phyloP scores from a whole-genome alignment of 495 filamentous ascomycete genomes.

The Tetracladium marchalianum region DNA sequence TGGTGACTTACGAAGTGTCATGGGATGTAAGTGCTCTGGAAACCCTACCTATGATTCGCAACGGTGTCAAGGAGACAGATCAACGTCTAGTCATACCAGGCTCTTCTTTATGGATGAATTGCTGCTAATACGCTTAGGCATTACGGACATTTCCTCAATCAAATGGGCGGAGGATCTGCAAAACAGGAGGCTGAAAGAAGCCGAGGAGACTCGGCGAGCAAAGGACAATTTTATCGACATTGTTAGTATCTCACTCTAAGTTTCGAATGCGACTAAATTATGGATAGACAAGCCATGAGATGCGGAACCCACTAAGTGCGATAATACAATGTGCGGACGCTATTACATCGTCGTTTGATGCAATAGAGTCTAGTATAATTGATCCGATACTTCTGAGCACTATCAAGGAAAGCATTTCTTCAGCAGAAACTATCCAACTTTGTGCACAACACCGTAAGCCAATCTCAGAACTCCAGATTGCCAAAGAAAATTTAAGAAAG shows the following conservation, averaged over 20 bases:
- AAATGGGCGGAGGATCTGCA: constrained; percentile 54
- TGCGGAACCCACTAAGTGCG: constrained; percentile 34
- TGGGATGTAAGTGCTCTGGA: neutral
- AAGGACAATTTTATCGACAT: constrained; percentile 86
- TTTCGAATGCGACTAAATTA: neutral
- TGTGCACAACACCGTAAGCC: constrained; percentile 77
- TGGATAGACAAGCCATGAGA: neutral
- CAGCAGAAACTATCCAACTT: constrained; percentile 70
- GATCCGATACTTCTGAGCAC: constrained; percentile 7
- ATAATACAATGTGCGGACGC: constrained; percentile 69
- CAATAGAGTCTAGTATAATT: neutral
- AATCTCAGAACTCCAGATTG: constrained; percentile 32
- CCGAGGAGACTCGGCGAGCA: constrained; percentile 54
- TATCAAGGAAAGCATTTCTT: constrained; percentile 52
- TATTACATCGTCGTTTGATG: constrained; percentile 4
- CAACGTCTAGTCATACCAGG: too few relatives aligned
- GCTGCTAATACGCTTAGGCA: constrained; percentile 17
- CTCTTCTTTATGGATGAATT: neutral
- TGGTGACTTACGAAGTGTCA: neutral
- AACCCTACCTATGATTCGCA: too few relatives aligned
- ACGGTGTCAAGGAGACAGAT: too few relatives aligned
- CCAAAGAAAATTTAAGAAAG: neutral
- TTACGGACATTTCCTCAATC: constrained; percentile 43
- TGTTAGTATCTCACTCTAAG: constrained; percentile 19
- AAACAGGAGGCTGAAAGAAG: constrained; percentile 49